Base-by-base conservation (phyloP, 2,329 filamentous ascomycete species). In the Cladosporium sp. region DNA sequence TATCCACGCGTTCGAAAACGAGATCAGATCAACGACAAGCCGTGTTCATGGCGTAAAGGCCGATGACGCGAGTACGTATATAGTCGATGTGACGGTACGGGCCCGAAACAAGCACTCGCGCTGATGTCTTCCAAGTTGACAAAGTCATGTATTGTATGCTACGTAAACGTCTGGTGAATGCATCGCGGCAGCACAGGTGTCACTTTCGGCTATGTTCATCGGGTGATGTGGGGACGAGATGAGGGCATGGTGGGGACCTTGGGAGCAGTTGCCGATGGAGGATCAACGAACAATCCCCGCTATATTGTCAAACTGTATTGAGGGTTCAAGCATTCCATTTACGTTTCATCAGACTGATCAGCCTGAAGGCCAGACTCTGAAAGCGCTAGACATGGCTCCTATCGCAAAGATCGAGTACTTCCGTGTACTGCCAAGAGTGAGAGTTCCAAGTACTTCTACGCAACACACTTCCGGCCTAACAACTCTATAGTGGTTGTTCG, bases 341-440 rank as follows among this genome's bases (percentile, higher is more conserved):
- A 24, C 10, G 2, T 12, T 3, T 21, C 5, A 18, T 21, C 11
- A 47, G n/a, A 21, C 41, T 12, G 10, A 47, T 3, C 18, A n/a
- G 38, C 18, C 18, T n/a, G 18, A n/a, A 44, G 7, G 18, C 7
- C 18, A n/a, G 3, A 10, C 3, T 24, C 11, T n/a, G 7, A 47
- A 21, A 21, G 8, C 1, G 21, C 32, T 34, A 7, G 47, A 36
- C 30, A 90, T 89, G 87, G 82, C 81, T 0, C 87, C 86, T 68
- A 90, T 90, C 72, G 81, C 83, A 67, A 82, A 74, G 34, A 87
- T 92, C 55, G 88, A 91, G 71, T 91, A 92, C 73, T 92, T 91
- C 74, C 85, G 89, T 21, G 86, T 92, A 10, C 86, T 87, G 36
- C 90, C 90, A 18, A 83, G 90, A 47, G 64, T 66, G 15, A 44